Evolutionary conservation across 805 yeast genomes (phyloP), one percentile per base, ranked within the genome.

Genomic region (Sugiyamaella americana): DNA sequence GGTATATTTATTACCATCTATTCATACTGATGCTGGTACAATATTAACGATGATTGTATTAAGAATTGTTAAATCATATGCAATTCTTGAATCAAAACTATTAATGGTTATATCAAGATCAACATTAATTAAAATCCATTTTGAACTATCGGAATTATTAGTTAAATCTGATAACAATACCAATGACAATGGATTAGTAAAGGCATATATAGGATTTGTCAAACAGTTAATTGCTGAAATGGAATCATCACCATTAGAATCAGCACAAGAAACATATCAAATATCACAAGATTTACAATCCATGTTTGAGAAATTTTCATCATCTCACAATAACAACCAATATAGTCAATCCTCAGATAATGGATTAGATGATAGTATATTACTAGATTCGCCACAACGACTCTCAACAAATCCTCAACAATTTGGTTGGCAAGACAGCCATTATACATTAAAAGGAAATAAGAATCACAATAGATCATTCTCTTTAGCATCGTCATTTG

Each of bases 61-160:
- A 23, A 49, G 66, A 13, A 62, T 62, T 37, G 40, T 54, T 16
- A 43, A 55, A 10, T 50, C 43, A 17, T 58, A 46, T 44, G 36
- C 52, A 19, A 51, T 55, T n/a, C 53, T 61, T 19, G 65, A 62
- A 43, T 52, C 54, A 43, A 43, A 51, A 37, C 53, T 62, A 23
- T 58, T 61, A 17, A 41, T 62, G 34, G 63, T 65, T n/a, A 37
- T 58, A n/a, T 53, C 60, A 4, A 42, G 64, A 18, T 51, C 64
- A 13, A 58, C 60, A 6, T 49, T 62, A 34, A 52, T 62, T 40
- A 58, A 59, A 37, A 62, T 62, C 40, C 56, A 61, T 50, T 55
- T 54, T 41, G 66, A 62, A 45, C 51, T 62, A 19, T 48, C 53
- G 10, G 56, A 43, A 19, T 26, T 59, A 26, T 19, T 55, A 36